Evolutionary conservation across 768 basidiomycete species (phyloP).

Genomic region (Paxillus ammoniavirescens): DNA sequence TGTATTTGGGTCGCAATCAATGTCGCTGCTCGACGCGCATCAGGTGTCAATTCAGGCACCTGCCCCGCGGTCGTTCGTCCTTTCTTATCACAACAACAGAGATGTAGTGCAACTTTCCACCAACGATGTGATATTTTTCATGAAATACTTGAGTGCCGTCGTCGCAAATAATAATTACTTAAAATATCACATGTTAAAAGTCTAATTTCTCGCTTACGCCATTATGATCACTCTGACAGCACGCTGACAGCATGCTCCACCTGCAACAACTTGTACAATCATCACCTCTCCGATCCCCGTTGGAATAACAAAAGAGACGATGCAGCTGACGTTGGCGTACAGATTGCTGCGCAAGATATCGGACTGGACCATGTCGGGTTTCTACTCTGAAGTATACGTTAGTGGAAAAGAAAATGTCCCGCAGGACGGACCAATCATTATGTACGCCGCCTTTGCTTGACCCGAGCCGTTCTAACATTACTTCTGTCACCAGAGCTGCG

Average conservation of each 20-base stretch:
- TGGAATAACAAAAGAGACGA: slow-evolving; percentile 10
- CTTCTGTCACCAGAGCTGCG: slow-evolving; percentile 39
- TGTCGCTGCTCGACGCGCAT: slow-evolving; percentile 90
- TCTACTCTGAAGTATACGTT: slow-evolving; percentile 61
- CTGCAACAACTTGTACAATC: too few species aligned
- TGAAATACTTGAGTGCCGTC: too few species aligned
- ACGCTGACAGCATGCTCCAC: too few species aligned
- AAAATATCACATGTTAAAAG: background rate
- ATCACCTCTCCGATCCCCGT: too few species aligned
- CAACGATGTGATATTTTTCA: too few species aligned
- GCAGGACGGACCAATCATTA: slow-evolving; percentile 53
- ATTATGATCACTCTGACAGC: too few species aligned
- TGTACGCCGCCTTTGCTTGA: slow-evolving; percentile 38
- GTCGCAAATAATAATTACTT: too few species aligned
- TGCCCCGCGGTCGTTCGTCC: slow-evolving; percentile 74
- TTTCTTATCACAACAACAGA: slow-evolving; percentile 7
- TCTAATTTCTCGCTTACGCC: too few species aligned
- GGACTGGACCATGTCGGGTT: slow-evolving; percentile 56
- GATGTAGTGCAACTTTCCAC: background rate
- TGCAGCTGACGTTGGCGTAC: slow-evolving; percentile 57
- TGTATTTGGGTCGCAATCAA: slow-evolving; percentile 36
- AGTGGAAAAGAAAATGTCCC: slow-evolving; percentile 58
- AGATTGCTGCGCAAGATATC: slow-evolving; percentile 59
- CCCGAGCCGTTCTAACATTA: background rate
- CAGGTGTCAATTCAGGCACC: slow-evolving; percentile 52